Conservation (phyloP, 106 monocot species). For the Agapanthus africanus region DNA sequence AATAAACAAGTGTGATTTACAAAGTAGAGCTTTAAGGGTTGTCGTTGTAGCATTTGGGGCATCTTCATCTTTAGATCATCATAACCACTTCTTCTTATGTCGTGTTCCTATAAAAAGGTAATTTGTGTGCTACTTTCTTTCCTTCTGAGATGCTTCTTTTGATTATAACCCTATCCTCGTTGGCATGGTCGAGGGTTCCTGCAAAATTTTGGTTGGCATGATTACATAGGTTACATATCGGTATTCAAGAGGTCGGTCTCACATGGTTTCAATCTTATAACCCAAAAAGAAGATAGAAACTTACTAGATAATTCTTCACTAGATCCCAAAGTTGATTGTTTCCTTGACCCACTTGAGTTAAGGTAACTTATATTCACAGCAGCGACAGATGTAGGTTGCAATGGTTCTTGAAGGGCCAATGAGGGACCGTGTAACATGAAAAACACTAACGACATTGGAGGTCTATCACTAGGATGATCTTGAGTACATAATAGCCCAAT, state of each 20-base stretch:
- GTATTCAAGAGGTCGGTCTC: too few relatives aligned
- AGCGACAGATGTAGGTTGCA: not conserved
- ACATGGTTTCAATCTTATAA: not conserved
- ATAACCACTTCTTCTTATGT: not conserved
- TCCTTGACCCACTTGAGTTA: not conserved
- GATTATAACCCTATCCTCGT: not conserved
- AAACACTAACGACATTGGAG: not conserved
- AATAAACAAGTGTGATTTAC: too few relatives aligned
- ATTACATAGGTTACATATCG: too few relatives aligned
- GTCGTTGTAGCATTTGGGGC: not conserved
- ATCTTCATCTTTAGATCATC: not conserved
- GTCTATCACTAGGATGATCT: not conserved
- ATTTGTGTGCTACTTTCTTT: not conserved
- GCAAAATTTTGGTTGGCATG: not conserved
- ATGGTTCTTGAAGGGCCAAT: not conserved
- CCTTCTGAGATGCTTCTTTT: not conserved
- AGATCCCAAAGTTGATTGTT: not conserved
- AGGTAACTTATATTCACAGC: not conserved
- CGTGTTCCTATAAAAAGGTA: not conserved
- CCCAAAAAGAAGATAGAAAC: not conserved
- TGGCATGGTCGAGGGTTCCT: not conserved
- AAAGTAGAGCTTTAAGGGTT: not conserved
- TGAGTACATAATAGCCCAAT: not conserved
- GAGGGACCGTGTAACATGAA: not conserved
- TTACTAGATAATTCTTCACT: not conserved